Conservation (phyloP, 2,329 filamentous ascomycete species). For the Zymoseptoria crescenta region DNA sequence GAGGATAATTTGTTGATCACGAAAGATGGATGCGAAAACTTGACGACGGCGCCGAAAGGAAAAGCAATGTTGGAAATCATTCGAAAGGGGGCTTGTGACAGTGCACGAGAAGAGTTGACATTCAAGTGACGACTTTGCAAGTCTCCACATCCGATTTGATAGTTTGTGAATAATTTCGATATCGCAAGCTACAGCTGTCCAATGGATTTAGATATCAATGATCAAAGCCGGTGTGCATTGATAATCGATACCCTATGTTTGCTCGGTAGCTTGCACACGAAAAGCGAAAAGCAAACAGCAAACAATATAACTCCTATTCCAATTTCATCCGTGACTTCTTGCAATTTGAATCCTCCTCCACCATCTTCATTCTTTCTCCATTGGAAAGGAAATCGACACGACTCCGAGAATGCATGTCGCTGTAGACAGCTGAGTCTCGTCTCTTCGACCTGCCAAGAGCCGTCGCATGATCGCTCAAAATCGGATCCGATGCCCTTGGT, state of each 20-base stretch:
- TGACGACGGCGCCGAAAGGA: constrained; percentile 66
- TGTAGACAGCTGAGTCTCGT: background rate
- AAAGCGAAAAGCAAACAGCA: background rate
- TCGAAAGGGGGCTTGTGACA: constrained; percentile 7
- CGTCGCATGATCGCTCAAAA: background rate
- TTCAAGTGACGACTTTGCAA: background rate
- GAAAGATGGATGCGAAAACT: constrained; percentile 67
- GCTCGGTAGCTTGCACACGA: background rate
- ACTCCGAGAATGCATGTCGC: background rate
- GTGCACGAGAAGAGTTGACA: background rate
- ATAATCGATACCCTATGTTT: background rate
- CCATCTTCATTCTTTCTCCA: background rate
- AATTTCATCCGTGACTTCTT: background rate
- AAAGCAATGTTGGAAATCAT: constrained; percentile 26
- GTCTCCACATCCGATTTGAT: background rate
- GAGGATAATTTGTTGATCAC: constrained; percentile 83
- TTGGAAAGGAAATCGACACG: background rate
- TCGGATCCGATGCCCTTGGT: background rate
- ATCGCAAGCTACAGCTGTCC: background rate
- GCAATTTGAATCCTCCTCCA: background rate
- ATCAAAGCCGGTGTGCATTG: background rate
- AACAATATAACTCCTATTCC: background rate
- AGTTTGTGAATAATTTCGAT: background rate
- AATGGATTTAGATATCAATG: background rate
- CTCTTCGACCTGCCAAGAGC: background rate